phyloP scores from a whole-genome alignment of 331 rosid species.

The Phaseolus coccineus region DNA sequence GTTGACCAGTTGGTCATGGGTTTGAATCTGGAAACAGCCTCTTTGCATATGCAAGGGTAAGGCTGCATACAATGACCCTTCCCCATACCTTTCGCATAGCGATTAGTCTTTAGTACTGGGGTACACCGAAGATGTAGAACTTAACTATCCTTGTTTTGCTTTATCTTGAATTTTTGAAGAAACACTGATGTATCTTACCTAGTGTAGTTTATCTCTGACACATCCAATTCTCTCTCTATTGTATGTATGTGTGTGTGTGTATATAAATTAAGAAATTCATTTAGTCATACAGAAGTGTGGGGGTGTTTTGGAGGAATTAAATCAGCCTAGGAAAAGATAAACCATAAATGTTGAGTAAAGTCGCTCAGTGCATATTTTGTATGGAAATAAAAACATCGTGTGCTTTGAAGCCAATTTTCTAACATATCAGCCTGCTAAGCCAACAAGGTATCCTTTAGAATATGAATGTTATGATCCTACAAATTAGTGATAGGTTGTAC shows the following conservation, averaged over 20 bases:
- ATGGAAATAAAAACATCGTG: neutral
- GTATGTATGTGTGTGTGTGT: neutral
- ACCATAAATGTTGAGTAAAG: constrained; percentile 22
- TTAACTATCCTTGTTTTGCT: neutral
- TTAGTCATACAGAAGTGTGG: neutral
- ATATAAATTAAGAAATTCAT: constrained; percentile 12
- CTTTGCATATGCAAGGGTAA: neutral
- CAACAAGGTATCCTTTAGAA: neutral
- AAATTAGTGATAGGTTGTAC: neutral
- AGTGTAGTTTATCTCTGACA: constrained; percentile 23
- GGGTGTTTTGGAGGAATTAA: constrained; percentile 7
- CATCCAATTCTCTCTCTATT: neutral
- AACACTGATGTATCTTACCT: constrained; percentile 1
- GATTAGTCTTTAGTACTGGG: neutral
- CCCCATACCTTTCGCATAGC: neutral
- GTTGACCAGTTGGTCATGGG: neutral
- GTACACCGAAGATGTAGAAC: neutral
- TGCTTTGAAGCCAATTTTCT: constrained; percentile 6
- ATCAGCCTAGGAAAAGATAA: neutral
- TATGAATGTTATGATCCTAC: neutral
- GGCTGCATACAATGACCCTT: neutral
- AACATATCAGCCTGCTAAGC: constrained; percentile 12
- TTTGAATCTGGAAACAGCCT: neutral
- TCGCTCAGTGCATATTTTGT: constrained; percentile 18
- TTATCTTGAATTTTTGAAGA: constrained; percentile 33